Evolutionary conservation across 176 grass and related monocot genomes (phyloP).

Genomic region (Miscanthus lutarioriparius): DNA sequence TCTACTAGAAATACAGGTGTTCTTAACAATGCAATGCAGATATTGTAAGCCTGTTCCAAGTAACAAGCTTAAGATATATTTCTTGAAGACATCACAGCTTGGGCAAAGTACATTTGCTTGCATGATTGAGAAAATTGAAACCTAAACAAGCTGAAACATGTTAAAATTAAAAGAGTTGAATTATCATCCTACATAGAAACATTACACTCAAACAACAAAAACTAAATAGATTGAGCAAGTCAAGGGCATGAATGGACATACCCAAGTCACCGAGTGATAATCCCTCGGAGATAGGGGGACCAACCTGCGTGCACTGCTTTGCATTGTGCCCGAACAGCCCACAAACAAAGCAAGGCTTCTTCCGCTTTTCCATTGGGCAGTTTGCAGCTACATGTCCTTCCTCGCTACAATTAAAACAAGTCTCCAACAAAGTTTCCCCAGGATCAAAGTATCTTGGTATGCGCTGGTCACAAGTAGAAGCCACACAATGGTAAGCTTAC

Average conservation of each 20-base stretch:
- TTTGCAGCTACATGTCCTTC: conserved; percentile 87
- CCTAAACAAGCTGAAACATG: conserved; percentile 5
- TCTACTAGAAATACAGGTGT: not conserved
- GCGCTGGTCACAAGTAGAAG: conserved; percentile 58
- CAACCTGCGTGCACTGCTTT: conserved; percentile 86
- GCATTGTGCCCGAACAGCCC: conserved; percentile 83
- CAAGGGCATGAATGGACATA: conserved; percentile 45
- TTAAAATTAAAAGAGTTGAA: conserved; percentile 14
- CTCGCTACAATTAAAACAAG: conserved; percentile 91
- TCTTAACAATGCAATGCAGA: not conserved
- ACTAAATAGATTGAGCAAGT: conserved; percentile 14
- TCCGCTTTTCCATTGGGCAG: conserved; percentile 67
- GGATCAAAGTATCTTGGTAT: conserved; percentile 89
- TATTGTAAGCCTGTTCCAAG: not conserved
- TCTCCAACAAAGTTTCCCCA: conserved; percentile 53
- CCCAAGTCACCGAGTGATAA: conserved; percentile 53
- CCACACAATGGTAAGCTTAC: conserved; percentile 14
- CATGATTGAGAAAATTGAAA: not conserved
- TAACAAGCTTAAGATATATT: not conserved
- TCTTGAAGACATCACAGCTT: not conserved
- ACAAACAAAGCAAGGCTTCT: conserved; percentile 92
- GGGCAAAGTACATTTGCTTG: not conserved
- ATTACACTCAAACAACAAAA: conserved; percentile 20
- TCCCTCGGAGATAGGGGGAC: conserved; percentile 43
- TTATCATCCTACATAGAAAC: not conserved